Evolutionary conservation across 1,284 basidiomycete genomes (phyloP).

Genomic region (Ganoderma resinaceum): DNA sequence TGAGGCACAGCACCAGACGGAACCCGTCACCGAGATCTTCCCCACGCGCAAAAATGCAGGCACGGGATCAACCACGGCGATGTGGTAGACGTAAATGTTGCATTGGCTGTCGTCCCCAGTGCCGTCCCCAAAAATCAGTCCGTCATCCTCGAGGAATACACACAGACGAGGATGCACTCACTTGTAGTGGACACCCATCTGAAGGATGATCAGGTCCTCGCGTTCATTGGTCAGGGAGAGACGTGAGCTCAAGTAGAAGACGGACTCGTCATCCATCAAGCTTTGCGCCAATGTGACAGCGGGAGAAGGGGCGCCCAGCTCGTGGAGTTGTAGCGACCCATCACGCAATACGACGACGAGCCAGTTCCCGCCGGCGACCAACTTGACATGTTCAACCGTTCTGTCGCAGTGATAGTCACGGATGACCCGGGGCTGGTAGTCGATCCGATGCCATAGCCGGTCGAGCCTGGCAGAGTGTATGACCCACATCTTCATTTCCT

Average conservation of each 20-base stretch:
- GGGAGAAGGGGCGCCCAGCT: slow-evolving; percentile 24
- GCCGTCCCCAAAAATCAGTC: background rate
- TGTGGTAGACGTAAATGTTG: slow-evolving; percentile 31
- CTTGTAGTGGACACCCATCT: slow-evolving; percentile 32
- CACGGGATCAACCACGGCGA: slow-evolving; percentile 23
- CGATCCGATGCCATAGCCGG: slow-evolving; percentile 23
- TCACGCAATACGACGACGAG: slow-evolving; percentile 27
- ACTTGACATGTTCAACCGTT: slow-evolving; percentile 26
- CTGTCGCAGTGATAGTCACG: slow-evolving; percentile 20
- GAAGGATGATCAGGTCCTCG: slow-evolving; percentile 31
- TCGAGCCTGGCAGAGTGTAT: slow-evolving; percentile 27
- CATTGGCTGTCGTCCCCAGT: slow-evolving; percentile 21
- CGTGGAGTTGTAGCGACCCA: slow-evolving; percentile 28
- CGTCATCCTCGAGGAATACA: background rate
- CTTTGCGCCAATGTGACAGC: slow-evolving; percentile 24
- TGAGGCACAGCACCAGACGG: slow-evolving; percentile 31
- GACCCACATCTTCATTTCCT: slow-evolving; percentile 23
- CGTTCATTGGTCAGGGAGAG: slow-evolving; percentile 26
- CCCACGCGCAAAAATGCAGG: slow-evolving; percentile 25
- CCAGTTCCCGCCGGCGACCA: slow-evolving; percentile 29
- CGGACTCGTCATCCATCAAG: slow-evolving; percentile 29
- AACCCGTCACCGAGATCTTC: slow-evolving; percentile 27
- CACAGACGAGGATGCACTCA: slow-evolving; percentile 16
- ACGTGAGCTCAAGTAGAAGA: slow-evolving; percentile 31
- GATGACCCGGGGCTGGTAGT: slow-evolving; percentile 21